Evolutionary conservation across 345 rosid genomes (phyloP).

Genomic region (Sonneratia alba): DNA sequence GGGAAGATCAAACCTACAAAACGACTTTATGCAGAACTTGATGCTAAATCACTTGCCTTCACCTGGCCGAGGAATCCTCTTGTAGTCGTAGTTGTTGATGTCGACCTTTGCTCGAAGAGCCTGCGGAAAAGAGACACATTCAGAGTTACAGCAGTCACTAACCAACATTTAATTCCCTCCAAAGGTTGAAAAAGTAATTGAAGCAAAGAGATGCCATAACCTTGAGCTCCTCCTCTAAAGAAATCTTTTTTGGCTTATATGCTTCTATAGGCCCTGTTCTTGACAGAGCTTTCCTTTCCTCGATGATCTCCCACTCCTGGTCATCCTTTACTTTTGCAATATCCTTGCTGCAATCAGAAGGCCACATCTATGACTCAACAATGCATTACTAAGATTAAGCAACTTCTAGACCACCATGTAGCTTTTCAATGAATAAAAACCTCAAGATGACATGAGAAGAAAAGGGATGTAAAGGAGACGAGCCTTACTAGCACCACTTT

Average conservation of each 20-base stretch:
- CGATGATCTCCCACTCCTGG: conserved; percentile 83
- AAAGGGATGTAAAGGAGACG: not conserved
- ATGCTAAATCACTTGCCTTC: conserved; percentile 42
- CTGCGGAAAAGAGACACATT: conserved; percentile 20
- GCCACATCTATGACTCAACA: conserved; percentile 13
- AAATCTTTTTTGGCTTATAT: conserved; percentile 67
- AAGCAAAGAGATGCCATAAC: conserved; percentile 19
- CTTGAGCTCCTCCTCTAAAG: conserved; percentile 81
- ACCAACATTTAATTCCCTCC: not conserved
- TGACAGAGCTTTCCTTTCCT: conserved; percentile 67
- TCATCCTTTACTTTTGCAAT: conserved; percentile 80
- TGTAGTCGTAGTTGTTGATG: conserved; percentile 70
- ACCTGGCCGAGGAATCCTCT: conserved; percentile 67
- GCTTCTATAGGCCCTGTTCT: conserved; percentile 68
- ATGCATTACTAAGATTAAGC: not conserved
- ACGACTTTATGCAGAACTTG: not conserved
- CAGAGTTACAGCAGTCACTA: not conserved
- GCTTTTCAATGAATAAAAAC: not conserved
- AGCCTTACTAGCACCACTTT: not conserved
- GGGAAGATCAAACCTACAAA: not conserved
- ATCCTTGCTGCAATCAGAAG: conserved; percentile 64
- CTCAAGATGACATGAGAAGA: not conserved
- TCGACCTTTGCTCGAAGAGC: conserved; percentile 72
- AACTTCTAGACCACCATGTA: not conserved
- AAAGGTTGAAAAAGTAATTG: not conserved